A percentile compares a stretch with the other conserved stretches of the same genome.
phyloP scores from a whole-genome alignment of 1,284 basidiomycete species.

The Cryptococcus amylolentus region DNA sequence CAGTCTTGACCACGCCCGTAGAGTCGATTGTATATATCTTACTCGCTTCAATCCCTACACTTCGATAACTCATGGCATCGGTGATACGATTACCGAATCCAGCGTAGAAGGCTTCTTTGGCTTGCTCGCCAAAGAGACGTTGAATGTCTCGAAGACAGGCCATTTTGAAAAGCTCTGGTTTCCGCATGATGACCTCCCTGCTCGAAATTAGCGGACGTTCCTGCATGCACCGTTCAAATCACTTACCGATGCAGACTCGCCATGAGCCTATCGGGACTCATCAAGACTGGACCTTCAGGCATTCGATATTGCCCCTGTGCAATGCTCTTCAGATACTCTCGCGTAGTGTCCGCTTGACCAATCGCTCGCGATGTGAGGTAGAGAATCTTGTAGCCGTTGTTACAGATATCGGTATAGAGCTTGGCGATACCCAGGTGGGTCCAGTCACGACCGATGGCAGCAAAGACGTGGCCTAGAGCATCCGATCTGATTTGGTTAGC shows the following conservation, averaged over 20 bases:
- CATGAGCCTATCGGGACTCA: slow-evolving; percentile 96
- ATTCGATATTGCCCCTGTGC: slow-evolving; percentile 93
- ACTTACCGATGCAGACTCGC: slow-evolving; percentile 85
- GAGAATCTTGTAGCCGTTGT: slow-evolving; percentile 98
- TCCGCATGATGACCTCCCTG: slow-evolving; percentile 96
- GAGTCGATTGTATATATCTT: slow-evolving; percentile 98
- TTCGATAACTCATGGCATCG: slow-evolving; percentile 93
- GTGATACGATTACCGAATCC: slow-evolving; percentile 99
- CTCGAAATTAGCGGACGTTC: background rate
- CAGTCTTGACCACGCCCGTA: slow-evolving; percentile 94
- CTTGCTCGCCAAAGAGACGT: slow-evolving; percentile 73
- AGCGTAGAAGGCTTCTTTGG: slow-evolving; percentile 78
- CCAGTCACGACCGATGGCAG: slow-evolving; percentile 99
- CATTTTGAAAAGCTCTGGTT: slow-evolving; percentile 99
- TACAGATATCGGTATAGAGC: slow-evolving; percentile 90
- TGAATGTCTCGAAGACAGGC: slow-evolving; percentile 96
- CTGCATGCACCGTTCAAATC: background rate
- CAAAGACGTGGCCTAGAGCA: slow-evolving; percentile 94
- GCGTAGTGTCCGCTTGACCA: slow-evolving; percentile 94
- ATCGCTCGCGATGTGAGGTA: slow-evolving; percentile 97
- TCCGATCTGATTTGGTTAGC: slow-evolving; percentile 67
- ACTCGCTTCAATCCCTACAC: slow-evolving; percentile 89
- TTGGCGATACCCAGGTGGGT: slow-evolving; percentile 98
- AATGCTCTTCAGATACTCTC: slow-evolving; percentile 92
- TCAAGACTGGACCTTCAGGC: slow-evolving; percentile 97